Evolutionary conservation across 169 alveolate genomes (phyloP).

Genomic region (Eimeria falciformis): DNA sequence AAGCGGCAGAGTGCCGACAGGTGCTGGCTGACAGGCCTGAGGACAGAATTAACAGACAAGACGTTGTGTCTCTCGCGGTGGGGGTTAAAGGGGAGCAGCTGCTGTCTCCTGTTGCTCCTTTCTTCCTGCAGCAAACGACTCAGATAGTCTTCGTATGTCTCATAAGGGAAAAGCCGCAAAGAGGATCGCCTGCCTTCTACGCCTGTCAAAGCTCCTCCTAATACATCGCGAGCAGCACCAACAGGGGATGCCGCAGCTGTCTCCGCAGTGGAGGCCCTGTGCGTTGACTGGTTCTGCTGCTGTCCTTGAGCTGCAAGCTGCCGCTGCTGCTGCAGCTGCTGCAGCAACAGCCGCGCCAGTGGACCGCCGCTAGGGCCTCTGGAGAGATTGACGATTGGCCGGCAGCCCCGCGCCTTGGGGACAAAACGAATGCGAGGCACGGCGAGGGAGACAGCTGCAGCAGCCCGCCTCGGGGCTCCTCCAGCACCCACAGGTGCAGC

Average conservation of each 20-base stretch:
- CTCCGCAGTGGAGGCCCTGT: too few species aligned
- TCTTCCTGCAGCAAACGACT: constrained; percentile 17
- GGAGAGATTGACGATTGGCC: constrained; percentile 64
- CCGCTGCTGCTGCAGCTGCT: constrained; percentile 23
- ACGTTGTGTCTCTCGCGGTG: not conserved
- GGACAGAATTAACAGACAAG: constrained; percentile 49
- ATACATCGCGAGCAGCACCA: too few species aligned
- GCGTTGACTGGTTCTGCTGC: too few species aligned
- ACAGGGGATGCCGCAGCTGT: too few species aligned
- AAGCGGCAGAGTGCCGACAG: constrained; percentile 45
- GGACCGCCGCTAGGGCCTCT: constrained; percentile 30
- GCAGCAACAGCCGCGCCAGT: constrained; percentile 34
- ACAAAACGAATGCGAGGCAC: constrained; percentile 43
- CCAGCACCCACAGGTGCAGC: not conserved
- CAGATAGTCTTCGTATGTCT: not conserved
- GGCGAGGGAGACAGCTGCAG: not conserved
- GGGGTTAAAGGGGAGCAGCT: constrained; percentile 11
- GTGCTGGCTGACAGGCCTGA: constrained; percentile 34
- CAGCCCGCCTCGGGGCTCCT: not conserved
- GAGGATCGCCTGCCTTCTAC: too few species aligned
- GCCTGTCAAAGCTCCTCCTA: too few species aligned
- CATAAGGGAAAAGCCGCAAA: too few species aligned
- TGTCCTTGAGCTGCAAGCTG: not conserved
- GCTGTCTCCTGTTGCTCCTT: not conserved
- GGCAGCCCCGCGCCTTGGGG: constrained; percentile 67